phyloP scores from a whole-genome alignment of 2,329 filamentous ascomycete species.

The Lachnellula subtilissima region DNA sequence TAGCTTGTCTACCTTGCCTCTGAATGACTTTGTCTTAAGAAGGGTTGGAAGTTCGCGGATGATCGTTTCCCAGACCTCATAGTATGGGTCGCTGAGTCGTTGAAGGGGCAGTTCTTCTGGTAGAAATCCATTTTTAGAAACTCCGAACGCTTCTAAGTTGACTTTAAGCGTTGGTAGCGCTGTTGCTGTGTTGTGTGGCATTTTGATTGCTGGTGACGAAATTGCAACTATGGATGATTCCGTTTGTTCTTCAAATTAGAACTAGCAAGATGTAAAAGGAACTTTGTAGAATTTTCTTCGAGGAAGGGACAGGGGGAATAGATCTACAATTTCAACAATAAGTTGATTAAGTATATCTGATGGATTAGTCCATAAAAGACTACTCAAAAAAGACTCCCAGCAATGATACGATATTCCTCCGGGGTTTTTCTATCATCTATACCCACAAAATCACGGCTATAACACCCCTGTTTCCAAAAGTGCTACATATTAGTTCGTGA shows the following conservation, averaged over 20 bases:
- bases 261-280: no score
- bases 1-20: conserved; percentile 58
- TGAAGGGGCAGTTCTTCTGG: conserved; percentile 64
- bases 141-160: conserved; percentile 20
- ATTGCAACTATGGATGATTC: no score
- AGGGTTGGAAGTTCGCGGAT: conserved; percentile 62
- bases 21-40: conserved; percentile 59
- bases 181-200: conserved; percentile 1
- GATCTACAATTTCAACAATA: no score
- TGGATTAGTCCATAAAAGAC: no score
- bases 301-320: no score
- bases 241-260: no score
- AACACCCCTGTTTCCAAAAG: no score
- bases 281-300: no score
- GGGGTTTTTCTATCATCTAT: background rate
- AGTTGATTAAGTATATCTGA: no score
- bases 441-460: background rate
- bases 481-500: no score
- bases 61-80: conserved; percentile 72
- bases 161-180: conserved; percentile 27
- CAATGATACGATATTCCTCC: background rate
- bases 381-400: no score
- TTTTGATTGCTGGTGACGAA: background rate
- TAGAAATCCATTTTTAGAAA: conserved; percentile 63
- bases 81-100: conserved; percentile 64